phyloP scores from a whole-genome alignment of 345 rosid genomes.

The Ceriops zippeliana region DNA sequence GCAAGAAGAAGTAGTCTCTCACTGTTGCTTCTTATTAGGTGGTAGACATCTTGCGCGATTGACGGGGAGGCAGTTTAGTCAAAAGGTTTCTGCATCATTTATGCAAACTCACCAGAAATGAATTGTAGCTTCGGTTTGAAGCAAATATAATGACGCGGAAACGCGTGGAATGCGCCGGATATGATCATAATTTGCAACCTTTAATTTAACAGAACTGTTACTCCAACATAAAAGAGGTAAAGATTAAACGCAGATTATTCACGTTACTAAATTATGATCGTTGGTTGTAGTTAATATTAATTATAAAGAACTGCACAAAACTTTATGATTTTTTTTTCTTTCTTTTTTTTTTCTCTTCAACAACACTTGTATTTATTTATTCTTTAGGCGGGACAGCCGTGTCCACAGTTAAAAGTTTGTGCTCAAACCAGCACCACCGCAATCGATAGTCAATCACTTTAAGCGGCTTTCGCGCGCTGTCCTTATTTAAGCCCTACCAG shows the following conservation, averaged over 20 bases:
- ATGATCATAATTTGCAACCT: background rate
- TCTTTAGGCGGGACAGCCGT: background rate
- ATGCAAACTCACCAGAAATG: background rate
- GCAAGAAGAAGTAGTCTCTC: no score
- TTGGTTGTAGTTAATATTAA: no score
- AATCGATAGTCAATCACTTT: background rate
- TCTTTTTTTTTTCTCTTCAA: background rate
- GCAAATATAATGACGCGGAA: conserved; percentile 5
- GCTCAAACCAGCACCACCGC: background rate
- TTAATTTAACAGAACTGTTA: background rate
- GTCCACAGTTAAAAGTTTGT: background rate
- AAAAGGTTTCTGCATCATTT: no score
- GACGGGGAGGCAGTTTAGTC: no score
- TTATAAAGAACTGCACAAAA: no score
- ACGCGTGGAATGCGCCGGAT: conserved; percentile 25
- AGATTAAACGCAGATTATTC: no score
- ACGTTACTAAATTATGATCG: no score
- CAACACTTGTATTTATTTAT: no score
- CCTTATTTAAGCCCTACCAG: conserved; percentile 1
- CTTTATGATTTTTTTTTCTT: no score
- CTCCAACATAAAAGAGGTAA: background rate
- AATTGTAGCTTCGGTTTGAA: conserved; percentile 2
- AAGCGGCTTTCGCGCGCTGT: background rate
- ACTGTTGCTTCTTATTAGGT: no score
- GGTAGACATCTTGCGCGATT: no score